phyloP scores from a whole-genome alignment of 768 basidiomycete genomes.

The Lactarius trivialis region DNA sequence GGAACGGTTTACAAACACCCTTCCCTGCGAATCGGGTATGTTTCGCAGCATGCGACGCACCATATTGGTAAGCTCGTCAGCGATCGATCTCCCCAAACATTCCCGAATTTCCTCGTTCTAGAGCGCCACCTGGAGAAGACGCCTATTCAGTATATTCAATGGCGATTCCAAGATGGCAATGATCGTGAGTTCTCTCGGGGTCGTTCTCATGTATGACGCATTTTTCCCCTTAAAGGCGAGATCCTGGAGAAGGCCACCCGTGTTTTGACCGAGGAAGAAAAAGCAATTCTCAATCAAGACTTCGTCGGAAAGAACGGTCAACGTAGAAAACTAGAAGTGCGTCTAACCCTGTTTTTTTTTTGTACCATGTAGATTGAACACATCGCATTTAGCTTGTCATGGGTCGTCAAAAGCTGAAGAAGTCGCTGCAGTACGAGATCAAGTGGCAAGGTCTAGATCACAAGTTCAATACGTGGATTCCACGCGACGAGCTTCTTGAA shows the following conservation, averaged over 20 bases:
- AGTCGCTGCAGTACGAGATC: slow-evolving; percentile 88
- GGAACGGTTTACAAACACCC: slow-evolving; percentile 94
- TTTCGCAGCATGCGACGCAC: slow-evolving; percentile 97
- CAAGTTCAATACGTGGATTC: slow-evolving; percentile 85
- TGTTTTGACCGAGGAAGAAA: slow-evolving; percentile 83
- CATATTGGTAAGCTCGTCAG: slow-evolving; percentile 60
- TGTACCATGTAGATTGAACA: slow-evolving; percentile 11
- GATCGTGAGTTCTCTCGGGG: slow-evolving; percentile 58
- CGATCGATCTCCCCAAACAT: slow-evolving; percentile 4
- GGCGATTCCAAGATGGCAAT: slow-evolving; percentile 98
- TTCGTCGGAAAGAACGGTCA: slow-evolving; percentile 90
- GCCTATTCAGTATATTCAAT: slow-evolving; percentile 94
- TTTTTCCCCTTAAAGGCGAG: slow-evolving; percentile 49
- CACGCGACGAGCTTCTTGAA: slow-evolving; percentile 75
- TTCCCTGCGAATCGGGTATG: slow-evolving; percentile 88
- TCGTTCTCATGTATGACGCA: slow-evolving; percentile 15
- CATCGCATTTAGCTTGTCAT: slow-evolving; percentile 56
- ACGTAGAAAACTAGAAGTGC: slow-evolving; percentile 83
- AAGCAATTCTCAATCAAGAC: slow-evolving; percentile 67
- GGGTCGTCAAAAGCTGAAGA: slow-evolving; percentile 97
- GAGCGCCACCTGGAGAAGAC: slow-evolving; percentile 95
- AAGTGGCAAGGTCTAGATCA: slow-evolving; percentile 83
- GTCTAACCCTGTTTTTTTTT: slow-evolving; percentile 19
- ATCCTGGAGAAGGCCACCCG: slow-evolving; percentile 88
- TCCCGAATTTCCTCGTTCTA: slow-evolving; percentile 27